Evolutionary conservation across 2,329 filamentous ascomycete species (phyloP), one percentile per base, ranked within the genome.

Genomic region (Cladosporium halotolerans): DNA sequence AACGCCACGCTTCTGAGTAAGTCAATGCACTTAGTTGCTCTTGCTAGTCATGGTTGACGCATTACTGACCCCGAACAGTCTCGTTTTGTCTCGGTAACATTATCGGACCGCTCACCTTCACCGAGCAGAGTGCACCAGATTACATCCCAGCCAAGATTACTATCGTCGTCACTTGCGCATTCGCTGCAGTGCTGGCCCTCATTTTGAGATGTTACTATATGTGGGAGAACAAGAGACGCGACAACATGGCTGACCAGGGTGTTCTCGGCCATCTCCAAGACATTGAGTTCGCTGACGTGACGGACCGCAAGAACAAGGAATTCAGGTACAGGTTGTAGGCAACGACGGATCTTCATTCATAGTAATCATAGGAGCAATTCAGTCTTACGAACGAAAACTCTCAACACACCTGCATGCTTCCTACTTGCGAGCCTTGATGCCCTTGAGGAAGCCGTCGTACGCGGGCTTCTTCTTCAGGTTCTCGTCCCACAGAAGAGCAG

Each of bases 171-270:
- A 65, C 63, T 1, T 68, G 66, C 47, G 66, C 67, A 16, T 62
- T 62, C 9, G 62, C 69, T 1, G 66, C 67, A 0, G 58, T 69
- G 0, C 60, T 72, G n/a, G 75, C 77, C 0, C 66, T 76, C 4
- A 14, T 68, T 6, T 63, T 82, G 23, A 75, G 78, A 61, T 50
- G 70, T 6, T 79, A 80, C 65, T 82, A 81, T 58, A 62, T 68
- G 9, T 76, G 71, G 72, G 73, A 76, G 47, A 73, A 72, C 53
- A 62, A 54, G 54, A 57, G 62, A 16, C 62, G 68, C 32, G 67
- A 69, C 16, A 57, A 45, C 19, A 19, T 53, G 34, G 43, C 32
- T 1, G 58, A 59, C 38, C 52, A 61, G n/a, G 62, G 58, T 36
- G 28, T 47, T 19, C 38, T 45, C 10, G 53, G 42, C 18, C 46